Evolutionary conservation across 495 filamentous ascomycete genomes (phyloP).

Genomic region (Xylaria cubensis): DNA sequence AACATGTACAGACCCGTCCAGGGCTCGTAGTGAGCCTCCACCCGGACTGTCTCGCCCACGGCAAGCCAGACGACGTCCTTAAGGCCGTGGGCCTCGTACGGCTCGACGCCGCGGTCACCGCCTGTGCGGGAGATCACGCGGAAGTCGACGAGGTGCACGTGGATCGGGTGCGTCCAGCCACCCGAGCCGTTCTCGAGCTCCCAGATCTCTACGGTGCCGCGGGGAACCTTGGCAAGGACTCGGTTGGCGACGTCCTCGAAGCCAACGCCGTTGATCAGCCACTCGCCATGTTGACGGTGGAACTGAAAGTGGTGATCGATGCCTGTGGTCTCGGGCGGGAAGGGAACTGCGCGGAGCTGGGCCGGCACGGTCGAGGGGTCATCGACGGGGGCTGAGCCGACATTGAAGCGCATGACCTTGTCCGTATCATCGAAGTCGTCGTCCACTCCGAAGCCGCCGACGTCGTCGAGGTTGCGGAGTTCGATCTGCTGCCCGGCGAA

Average conservation of each 20-base stretch:
- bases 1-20: constrained; percentile 65
- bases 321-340: constrained; percentile 40
- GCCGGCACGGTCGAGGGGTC: constrained; percentile 35
- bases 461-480: constrained; percentile 50
- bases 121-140: constrained; percentile 53
- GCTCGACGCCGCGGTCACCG: constrained; percentile 46
- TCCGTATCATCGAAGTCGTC: constrained; percentile 56
- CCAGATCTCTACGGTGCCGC: constrained; percentile 59
- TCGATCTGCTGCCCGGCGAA: constrained; percentile 57
- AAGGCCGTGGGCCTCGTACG: constrained; percentile 57
- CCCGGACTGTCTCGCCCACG: constrained; percentile 53
- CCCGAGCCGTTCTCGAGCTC: constrained; percentile 55
- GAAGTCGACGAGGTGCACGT: constrained; percentile 67
- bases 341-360: constrained; percentile 40
- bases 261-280: constrained; percentile 59
- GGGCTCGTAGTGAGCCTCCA: constrained; percentile 58
- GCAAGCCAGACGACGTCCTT: constrained; percentile 62
- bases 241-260: constrained; percentile 59
- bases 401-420: constrained; percentile 61
- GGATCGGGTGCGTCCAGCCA: constrained; percentile 61
- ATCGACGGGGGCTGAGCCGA: constrained; percentile 47
- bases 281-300: constrained; percentile 33
- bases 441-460: constrained; percentile 51
- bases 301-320: constrained; percentile 55
- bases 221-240: constrained; percentile 55